A percentile compares a stretch with the other conserved stretches of the same genome.
Conservation (phyloP, 805 yeast genomes). For the Ogataea nitratoaversa region DNA sequence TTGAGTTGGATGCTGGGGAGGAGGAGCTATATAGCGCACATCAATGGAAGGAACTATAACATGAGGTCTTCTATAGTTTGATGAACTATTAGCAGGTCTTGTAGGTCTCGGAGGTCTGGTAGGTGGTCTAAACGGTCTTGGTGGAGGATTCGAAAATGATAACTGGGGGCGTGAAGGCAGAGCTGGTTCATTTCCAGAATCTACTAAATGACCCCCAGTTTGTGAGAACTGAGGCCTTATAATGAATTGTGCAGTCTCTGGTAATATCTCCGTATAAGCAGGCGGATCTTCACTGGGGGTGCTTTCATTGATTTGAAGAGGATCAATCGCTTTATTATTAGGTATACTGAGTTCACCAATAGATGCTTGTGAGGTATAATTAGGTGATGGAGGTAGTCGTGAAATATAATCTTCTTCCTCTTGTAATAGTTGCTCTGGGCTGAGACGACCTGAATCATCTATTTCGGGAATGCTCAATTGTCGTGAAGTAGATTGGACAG, state of each 20-base stretch:
- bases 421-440: constrained; percentile 5
- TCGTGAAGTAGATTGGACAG: neutral
- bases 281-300: constrained; percentile 33
- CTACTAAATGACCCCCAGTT: constrained; percentile 25
- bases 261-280: constrained; percentile 31
- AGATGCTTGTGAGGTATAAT: constrained; percentile 23
- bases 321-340: constrained; percentile 24
- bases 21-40: neutral
- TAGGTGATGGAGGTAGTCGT: constrained; percentile 29
- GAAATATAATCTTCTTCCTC: constrained; percentile 21
- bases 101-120: constrained; percentile 10
- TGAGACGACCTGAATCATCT: neutral
- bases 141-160: constrained; percentile 2
- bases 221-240: constrained; percentile 26
- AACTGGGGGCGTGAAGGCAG: constrained; percentile 9
- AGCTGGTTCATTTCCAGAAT: constrained; percentile 8
- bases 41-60: neutral
- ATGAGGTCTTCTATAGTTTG: neutral
- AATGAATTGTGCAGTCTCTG: constrained; percentile 17
- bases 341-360: constrained; percentile 26
- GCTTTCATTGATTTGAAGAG: constrained; percentile 20
- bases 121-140: constrained; percentile 5
- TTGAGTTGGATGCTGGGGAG: constrained; percentile 1
- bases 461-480: neutral
- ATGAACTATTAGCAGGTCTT: neutral